Conservation (phyloP, 2,329 filamentous ascomycete genomes). For the Curvularia lunata region DNA sequence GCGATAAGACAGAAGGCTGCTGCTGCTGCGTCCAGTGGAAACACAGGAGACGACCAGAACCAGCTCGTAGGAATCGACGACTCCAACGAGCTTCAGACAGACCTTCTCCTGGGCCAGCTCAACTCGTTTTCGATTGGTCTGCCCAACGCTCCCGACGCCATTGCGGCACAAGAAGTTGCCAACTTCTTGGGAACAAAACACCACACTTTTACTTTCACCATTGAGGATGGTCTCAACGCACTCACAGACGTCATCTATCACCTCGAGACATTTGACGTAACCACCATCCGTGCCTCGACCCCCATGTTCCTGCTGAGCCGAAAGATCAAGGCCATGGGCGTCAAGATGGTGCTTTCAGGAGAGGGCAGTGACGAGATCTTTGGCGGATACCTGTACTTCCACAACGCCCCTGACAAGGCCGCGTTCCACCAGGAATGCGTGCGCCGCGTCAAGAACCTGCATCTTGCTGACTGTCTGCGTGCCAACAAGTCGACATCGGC, state of each 20-base stretch:
- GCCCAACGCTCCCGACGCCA: constrained; percentile 88
- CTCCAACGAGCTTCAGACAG: constrained; percentile 83
- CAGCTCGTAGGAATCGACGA: constrained; percentile 93
- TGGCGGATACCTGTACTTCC: constrained; percentile 98
- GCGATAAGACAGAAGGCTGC: constrained; percentile 59
- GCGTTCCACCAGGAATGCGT: constrained; percentile 97
- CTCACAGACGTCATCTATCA: constrained; percentile 98
- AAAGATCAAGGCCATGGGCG: constrained; percentile 99
- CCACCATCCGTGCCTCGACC: constrained; percentile 96
- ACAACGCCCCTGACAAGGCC: constrained; percentile 86
- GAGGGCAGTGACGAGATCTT: constrained; percentile 99
- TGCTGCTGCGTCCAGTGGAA: constrained; percentile 34
- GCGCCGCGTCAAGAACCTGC: constrained; percentile 92
- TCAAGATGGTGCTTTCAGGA: constrained; percentile 98
- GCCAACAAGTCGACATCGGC: constrained; percentile 99
- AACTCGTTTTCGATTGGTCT: constrained; percentile 99
- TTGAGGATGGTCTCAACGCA: constrained; percentile 95
- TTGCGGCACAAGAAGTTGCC: constrained; percentile 89
- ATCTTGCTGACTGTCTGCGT: constrained; percentile 92
- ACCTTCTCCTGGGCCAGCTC: constrained; percentile 90
- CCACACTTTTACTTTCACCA: constrained; percentile 97
- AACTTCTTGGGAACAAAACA: constrained; percentile 98
- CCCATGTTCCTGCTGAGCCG: constrained; percentile 97
- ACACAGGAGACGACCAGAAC: constrained; percentile 28
- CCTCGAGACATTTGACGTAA: constrained; percentile 97